phyloP scores from a whole-genome alignment of 352 stramenopile species.

The Phytopythium boreale region DNA sequence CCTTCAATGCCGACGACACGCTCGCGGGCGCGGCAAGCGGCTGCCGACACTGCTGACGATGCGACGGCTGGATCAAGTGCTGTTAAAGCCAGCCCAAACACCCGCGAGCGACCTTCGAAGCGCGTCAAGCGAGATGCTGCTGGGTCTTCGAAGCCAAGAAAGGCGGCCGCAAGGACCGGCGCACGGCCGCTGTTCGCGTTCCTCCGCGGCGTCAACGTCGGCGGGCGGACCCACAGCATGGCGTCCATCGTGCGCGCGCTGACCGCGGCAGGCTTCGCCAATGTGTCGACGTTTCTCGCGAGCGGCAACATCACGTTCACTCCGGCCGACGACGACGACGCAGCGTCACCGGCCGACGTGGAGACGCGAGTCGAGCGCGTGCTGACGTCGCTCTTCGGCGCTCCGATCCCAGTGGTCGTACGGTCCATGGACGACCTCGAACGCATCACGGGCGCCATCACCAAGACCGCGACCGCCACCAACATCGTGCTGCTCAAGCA shows the following conservation, averaged over 20 bases:
- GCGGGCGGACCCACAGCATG: constrained; percentile 28
- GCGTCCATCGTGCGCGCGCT: constrained; percentile 21
- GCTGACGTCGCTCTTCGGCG: constrained; percentile 23
- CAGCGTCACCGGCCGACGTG: background rate
- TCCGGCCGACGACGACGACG: background rate
- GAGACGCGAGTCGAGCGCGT: constrained; percentile 21
- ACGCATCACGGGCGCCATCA: constrained; percentile 5
- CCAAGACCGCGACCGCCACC: constrained; percentile 17
- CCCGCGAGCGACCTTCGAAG: background rate
- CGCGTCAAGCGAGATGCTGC: background rate
- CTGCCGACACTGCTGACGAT: background rate
- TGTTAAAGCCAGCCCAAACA: background rate
- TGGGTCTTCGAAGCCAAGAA: background rate
- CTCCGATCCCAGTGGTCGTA: constrained; percentile 19
- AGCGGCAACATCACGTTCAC: constrained; percentile 30
- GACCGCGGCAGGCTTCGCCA: constrained; percentile 11
- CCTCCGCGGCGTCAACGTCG: constrained; percentile 30
- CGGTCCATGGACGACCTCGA: constrained; percentile 19
- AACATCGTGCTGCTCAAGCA: constrained; percentile 30
- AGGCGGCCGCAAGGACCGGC: background rate
- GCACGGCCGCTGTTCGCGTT: constrained; percentile 15
- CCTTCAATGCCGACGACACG: background rate
- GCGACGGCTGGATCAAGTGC: background rate
- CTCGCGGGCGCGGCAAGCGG: background rate
- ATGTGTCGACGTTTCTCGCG: constrained; percentile 28